These are phyloP conservation scores for Pythium periplocum DNA, from an alignment of 352 stramenopile genomes.

Conservation along the genomic window DNA sequence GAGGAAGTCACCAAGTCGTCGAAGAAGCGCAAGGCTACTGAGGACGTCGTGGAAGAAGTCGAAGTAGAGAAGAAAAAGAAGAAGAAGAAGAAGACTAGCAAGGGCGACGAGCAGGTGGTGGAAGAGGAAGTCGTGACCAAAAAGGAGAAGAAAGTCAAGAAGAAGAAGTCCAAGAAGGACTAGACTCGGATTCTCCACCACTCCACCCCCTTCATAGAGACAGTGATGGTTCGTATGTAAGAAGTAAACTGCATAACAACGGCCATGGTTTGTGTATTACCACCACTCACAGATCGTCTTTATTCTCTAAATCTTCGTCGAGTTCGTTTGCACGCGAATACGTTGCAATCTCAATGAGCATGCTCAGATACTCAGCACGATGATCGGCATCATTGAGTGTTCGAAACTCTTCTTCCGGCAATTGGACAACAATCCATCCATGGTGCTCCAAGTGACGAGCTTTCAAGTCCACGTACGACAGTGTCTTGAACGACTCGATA, in stretches of 20 bases:
- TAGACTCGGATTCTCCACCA: conserved; percentile 26
- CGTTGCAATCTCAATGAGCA: conserved; percentile 63
- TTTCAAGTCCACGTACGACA: conserved; percentile 60
- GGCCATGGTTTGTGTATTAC: no score
- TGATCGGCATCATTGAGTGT: conserved; percentile 40
- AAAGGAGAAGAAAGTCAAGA: conserved; percentile 50
- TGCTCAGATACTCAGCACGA: conserved; percentile 53
- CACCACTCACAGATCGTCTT: not conserved
- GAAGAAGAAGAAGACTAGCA: conserved; percentile 21
- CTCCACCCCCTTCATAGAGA: no score
- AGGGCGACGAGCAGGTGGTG: conserved; percentile 10
- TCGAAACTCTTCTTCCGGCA: conserved; percentile 49
- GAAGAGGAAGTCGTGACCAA: conserved; percentile 22
- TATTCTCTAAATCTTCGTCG: conserved; percentile 2
- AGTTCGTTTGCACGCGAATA: conserved; percentile 14
- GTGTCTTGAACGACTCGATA: conserved; percentile 24
- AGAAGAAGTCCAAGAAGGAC: conserved; percentile 53
- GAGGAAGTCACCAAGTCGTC: conserved; percentile 20
- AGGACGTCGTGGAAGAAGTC: not conserved
- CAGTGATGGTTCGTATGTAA: no score
- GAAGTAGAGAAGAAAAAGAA: conserved; percentile 10
- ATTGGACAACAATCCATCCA: conserved; percentile 66
- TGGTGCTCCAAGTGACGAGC: conserved; percentile 51
- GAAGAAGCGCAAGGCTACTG: conserved; percentile 25
- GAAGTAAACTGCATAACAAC: no score